These are phyloP conservation scores for Tricholoma flavovirens DNA, from an alignment of 768 basidiomycete species.

Conservation along the genomic window DNA sequence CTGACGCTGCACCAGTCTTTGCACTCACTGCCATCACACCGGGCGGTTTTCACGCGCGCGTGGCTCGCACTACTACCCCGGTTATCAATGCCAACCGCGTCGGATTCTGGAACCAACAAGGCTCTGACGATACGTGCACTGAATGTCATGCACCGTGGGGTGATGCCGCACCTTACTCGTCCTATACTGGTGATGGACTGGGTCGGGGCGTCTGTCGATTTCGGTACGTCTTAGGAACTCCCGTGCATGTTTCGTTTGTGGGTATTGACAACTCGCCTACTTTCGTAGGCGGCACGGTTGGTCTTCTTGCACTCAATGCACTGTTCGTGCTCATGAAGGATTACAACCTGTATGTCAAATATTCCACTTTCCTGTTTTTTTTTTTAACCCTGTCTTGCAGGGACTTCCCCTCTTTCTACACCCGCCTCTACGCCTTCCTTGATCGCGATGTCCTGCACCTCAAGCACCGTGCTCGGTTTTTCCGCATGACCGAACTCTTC, in stretches of 20 bases:
- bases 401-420: constrained; percentile 95
- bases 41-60: constrained; percentile 72
- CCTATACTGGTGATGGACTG: constrained; percentile 87
- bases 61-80: constrained; percentile 72
- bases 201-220: constrained; percentile 79
- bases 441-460: constrained; percentile 85
- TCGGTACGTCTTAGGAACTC: constrained; percentile 42
- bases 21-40: constrained; percentile 71
- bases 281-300: constrained; percentile 67
- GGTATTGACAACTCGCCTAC: not conserved
- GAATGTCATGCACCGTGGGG: constrained; percentile 75
- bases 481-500: constrained; percentile 87
- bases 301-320: constrained; percentile 86
- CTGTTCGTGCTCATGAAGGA: constrained; percentile 87
- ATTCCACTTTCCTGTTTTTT: constrained; percentile 1
- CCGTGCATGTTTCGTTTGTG: not conserved
- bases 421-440: constrained; percentile 83
- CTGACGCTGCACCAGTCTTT: constrained; percentile 74
- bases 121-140: constrained; percentile 51
- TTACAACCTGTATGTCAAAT: constrained; percentile 76
- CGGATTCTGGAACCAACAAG: constrained; percentile 30
- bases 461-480: constrained; percentile 92
- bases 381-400: constrained; percentile 32
- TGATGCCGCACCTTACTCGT: constrained; percentile 78
- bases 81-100: constrained; percentile 32